A percentile compares a stretch with the other conserved stretches of the same genome.
These are phyloP conservation scores for Saccharomyces hybrid DNA, from an alignment of 1,139 yeast genomes.

Conservation along the genomic window DNA sequence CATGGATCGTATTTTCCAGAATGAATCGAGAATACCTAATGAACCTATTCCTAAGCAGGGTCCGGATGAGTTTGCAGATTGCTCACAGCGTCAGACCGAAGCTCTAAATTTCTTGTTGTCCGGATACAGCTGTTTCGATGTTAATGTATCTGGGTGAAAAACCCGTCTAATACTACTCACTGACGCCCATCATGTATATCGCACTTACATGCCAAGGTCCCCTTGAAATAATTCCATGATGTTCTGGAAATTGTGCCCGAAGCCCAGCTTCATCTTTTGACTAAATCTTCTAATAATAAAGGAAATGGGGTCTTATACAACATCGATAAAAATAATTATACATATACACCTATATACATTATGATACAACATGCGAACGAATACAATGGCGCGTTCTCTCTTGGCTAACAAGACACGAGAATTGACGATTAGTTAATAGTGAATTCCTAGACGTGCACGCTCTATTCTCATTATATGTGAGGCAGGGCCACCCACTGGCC, in stretches of 20 bases:
- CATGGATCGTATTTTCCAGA: slow-evolving; percentile 23
- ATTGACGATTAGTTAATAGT: background rate
- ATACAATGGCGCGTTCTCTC: background rate
- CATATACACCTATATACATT: background rate
- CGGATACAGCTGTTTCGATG: slow-evolving; percentile 30
- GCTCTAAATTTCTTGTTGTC: slow-evolving; percentile 23
- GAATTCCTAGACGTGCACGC: background rate
- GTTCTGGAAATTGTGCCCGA: background rate
- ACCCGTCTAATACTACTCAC: background rate
- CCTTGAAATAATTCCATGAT: background rate
- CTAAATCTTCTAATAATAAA: background rate
- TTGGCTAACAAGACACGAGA: background rate
- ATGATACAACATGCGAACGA: background rate
- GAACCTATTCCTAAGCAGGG: background rate
- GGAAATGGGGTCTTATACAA: background rate
- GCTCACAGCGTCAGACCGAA: slow-evolving; percentile 16
- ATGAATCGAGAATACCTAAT: slow-evolving; percentile 7
- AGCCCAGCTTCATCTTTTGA: background rate
- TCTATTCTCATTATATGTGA: background rate
- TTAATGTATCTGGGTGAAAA: slow-evolving; percentile 21
- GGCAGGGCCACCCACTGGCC: too few species aligned
- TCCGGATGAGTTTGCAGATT: background rate
- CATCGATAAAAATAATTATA: background rate
- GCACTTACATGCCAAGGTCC: background rate
- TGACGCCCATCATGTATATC: background rate